Evolutionary conservation across 305 asterid species (phyloP).

Genomic region (Andrographis paniculata): DNA sequence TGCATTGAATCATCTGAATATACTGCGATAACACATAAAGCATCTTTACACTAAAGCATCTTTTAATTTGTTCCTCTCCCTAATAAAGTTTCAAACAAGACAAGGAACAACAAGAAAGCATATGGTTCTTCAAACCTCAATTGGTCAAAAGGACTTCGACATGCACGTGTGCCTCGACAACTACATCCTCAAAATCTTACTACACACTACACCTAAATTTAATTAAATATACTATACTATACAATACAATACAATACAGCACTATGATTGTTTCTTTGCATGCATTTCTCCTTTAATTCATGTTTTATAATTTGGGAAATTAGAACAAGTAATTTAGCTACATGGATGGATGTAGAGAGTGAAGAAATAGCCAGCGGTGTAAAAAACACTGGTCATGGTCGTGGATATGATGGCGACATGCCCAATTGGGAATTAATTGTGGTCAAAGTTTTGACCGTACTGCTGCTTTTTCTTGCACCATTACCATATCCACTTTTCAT

Average conservation of each 20-base stretch:
- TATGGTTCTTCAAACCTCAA: constrained; percentile 29
- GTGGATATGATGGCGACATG: too few relatives aligned
- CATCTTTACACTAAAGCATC: neutral
- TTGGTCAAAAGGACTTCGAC: neutral
- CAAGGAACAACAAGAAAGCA: constrained; percentile 21
- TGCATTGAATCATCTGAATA: constrained; percentile 20
- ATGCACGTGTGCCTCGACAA: neutral
- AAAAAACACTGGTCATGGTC: too few relatives aligned
- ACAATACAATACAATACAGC: too few relatives aligned
- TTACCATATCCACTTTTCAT: neutral
- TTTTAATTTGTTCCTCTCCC: neutral
- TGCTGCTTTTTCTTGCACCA: neutral
- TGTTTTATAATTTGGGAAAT: too few relatives aligned
- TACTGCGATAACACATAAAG: constrained; percentile 8
- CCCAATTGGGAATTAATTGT: neutral
- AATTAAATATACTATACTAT: too few relatives aligned
- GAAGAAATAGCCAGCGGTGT: too few relatives aligned
- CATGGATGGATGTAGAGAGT: too few relatives aligned
- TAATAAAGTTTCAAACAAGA: neutral
- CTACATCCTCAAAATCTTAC: too few relatives aligned
- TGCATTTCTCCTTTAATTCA: too few relatives aligned
- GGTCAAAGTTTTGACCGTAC: neutral
- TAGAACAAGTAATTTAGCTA: too few relatives aligned
- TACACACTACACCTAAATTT: too few relatives aligned
- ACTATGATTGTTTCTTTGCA: too few relatives aligned